phyloP scores from a whole-genome alignment of 129 eudicot genomes.

The Scalesia atractyloides region DNA sequence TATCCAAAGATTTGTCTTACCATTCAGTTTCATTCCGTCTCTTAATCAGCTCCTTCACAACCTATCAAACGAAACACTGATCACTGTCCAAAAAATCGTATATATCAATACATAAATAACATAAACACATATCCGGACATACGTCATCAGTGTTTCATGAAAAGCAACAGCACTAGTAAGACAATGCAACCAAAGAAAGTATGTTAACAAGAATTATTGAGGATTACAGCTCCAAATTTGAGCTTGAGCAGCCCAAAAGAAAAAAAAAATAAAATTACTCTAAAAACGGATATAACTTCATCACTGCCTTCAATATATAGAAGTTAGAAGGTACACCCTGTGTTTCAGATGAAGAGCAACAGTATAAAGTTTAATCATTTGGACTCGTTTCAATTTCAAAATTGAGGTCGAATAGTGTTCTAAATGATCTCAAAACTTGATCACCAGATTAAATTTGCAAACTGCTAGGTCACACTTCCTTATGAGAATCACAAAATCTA shows the following conservation, averaged over 20 bases:
- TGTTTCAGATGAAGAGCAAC: conserved; percentile 6
- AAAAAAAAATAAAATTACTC: background rate
- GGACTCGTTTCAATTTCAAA: background rate
- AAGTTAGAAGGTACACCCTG: background rate
- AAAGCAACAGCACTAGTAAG: conserved; percentile 13
- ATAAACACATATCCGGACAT: no score
- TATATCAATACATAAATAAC: no score
- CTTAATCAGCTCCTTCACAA: conserved; percentile 73
- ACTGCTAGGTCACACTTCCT: no score
- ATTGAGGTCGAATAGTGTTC: no score
- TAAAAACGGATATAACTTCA: background rate
- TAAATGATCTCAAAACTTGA: no score
- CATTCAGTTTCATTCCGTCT: conserved; percentile 70
- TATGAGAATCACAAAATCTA: no score
- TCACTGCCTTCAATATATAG: background rate
- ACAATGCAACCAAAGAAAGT: background rate
- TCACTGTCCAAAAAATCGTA: no score
- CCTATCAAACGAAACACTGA: conserved; percentile 38
- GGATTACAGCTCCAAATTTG: background rate
- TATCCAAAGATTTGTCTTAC: conserved; percentile 33
- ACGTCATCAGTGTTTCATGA: background rate
- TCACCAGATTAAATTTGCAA: no score
- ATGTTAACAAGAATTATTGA: background rate
- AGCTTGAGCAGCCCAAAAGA: background rate
- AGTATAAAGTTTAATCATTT: background rate